Evolutionary conservation across 129 eudicot genomes (phyloP).

Genomic region (Helianthus annuus): DNA sequence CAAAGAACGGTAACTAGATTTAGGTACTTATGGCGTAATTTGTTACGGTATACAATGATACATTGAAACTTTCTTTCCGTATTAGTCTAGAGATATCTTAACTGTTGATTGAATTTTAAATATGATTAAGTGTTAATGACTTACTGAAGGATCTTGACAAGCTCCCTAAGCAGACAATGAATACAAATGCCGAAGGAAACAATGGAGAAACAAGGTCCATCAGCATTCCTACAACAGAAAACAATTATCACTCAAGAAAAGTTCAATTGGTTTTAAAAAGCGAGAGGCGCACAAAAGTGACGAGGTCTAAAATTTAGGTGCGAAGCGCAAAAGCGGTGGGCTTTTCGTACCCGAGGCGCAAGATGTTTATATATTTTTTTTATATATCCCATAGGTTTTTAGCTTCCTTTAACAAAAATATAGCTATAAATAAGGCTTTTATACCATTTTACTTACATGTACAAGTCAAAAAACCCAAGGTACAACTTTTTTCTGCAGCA

Average conservation of each 20-base stretch:
- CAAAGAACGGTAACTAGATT: constrained; percentile 31
- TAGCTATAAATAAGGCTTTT: too few relatives aligned
- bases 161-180: constrained; percentile 93
- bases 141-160: constrained; percentile 99
- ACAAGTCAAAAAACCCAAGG: too few relatives aligned
- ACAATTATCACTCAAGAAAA: constrained; percentile 15
- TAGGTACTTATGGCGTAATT: constrained; percentile 8
- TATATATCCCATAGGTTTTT: too few relatives aligned
- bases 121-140: constrained; percentile 27
- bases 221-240: constrained; percentile 78
- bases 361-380: too few relatives aligned
- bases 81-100: constrained; percentile 10
- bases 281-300: too few relatives aligned
- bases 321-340: too few relatives aligned
- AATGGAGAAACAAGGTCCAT: constrained; percentile 98
- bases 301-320: too few relatives aligned
- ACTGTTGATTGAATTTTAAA: background rate
- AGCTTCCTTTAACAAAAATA: too few relatives aligned
- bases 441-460: too few relatives aligned
- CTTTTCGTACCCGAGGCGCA: too few relatives aligned
- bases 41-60: constrained; percentile 3
- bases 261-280: too few relatives aligned
- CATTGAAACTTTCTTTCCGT: background rate
- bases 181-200: constrained; percentile 90
- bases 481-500: too few relatives aligned